Evolutionary conservation across 768 basidiomycete species (phyloP), one percentile per base, ranked within the genome.

Genomic region (Suillus spraguei): DNA sequence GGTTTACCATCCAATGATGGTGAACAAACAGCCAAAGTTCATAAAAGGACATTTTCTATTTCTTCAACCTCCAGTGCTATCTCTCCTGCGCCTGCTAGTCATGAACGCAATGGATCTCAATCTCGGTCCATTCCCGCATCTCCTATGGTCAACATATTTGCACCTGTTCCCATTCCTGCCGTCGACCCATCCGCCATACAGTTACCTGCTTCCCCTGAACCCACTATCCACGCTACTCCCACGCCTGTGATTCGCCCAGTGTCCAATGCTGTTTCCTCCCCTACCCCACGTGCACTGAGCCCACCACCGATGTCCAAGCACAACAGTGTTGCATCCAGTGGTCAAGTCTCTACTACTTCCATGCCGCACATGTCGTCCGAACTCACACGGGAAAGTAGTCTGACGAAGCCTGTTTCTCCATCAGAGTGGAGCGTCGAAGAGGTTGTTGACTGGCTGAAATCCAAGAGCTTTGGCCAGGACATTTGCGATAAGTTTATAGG

Each of bases 401-500:
- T 62, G 63, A 77, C 75, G 69, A 81, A 78, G 60, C 76, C 76
- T 36, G 71, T 71, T 0, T 80, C 83, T 67, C 84, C 92, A 1
- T 82, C 83, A 0, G 90, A 92, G 61, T 99, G 97, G 97, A 81
- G 77, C 0, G 86, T 98, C 0, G 91, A 92, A 0, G 89, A 98
- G 46, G 97, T 99, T 7, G 81, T 95, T 1, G 89, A 89, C 0
- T 99, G 97, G 97, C 77, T 94, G 33, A 87, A 84, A 71, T 77
- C 77, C 39, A 94, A 91, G 78, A 92, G 92, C 2, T 97, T 99
- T 62, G 95, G 95, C 66, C 81, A 88, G 55, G 83, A 85, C 53
- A 88, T 95, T 4, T 90, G 90, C 68, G 85, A 87, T 62, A 96
- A 92, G 72, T 98, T 99, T 71, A 87, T 83, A 47, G 95, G 94